Evolutionary conservation across 805 yeast species (phyloP).

Genomic region (Blastobotrys robertii): DNA sequence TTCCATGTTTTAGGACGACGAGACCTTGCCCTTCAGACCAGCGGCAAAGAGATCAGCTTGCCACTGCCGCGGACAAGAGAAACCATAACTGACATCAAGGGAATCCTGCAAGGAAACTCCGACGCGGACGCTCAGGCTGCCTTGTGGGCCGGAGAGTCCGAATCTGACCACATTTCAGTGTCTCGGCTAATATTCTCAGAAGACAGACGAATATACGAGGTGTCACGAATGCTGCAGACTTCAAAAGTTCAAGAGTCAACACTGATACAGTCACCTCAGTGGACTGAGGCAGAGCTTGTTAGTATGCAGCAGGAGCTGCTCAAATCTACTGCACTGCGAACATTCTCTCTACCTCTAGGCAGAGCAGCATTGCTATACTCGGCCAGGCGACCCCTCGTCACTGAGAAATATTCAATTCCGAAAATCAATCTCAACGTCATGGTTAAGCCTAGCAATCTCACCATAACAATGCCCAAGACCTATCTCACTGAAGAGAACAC

Average conservation of each 20-base stretch:
- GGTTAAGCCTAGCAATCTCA: slow-evolving; percentile 57
- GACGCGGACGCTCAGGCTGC: slow-evolving; percentile 7
- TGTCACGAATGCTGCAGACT: slow-evolving; percentile 60
- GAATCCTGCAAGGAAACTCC: slow-evolving; percentile 7
- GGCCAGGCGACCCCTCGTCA: slow-evolving; percentile 64
- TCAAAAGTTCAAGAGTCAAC: slow-evolving; percentile 47
- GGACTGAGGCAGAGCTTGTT: slow-evolving; percentile 48
- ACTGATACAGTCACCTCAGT: slow-evolving; percentile 30
- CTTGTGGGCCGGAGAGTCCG: slow-evolving; percentile 58
- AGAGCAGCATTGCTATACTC: slow-evolving; percentile 64
- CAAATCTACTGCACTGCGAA: slow-evolving; percentile 53
- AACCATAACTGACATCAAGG: neutral
- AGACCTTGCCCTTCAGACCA: too few relatives aligned
- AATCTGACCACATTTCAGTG: slow-evolving; percentile 57
- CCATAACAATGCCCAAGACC: slow-evolving; percentile 49
- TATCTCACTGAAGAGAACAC: slow-evolving; percentile 38
- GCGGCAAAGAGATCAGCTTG: too few relatives aligned
- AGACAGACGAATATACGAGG: slow-evolving; percentile 74
- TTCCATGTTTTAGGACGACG: too few relatives aligned
- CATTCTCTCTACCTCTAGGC: slow-evolving; percentile 68
- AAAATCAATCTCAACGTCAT: slow-evolving; percentile 58
- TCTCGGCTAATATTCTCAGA: slow-evolving; percentile 63
- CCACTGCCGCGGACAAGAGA: too few relatives aligned
- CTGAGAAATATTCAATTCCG: slow-evolving; percentile 78
- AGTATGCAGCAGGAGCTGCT: slow-evolving; percentile 48